Percentiles rank a stretch among this genome's conserved stretches.
phyloP scores from a whole-genome alignment of 192 early-diverging fungal species.

The Podila clonocystis region DNA sequence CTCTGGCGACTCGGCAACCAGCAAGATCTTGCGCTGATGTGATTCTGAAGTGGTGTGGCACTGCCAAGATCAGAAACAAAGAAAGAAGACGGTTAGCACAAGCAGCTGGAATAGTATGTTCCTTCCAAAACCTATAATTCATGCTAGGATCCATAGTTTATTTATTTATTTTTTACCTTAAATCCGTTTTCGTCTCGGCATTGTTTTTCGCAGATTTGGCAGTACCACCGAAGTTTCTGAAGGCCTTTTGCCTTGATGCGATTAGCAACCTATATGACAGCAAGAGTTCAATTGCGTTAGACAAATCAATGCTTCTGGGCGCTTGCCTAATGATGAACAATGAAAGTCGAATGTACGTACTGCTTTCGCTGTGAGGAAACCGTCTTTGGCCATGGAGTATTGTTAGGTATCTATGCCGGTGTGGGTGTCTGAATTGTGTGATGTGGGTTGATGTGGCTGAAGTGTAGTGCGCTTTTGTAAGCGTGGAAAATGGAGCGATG shows the following conservation, averaged over 20 bases:
- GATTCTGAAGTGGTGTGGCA: conserved; percentile 90
- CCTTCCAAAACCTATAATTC: not conserved
- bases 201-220: conserved; percentile 92
- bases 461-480: no score
- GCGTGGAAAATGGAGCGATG: not conserved
- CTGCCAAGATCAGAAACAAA: not conserved
- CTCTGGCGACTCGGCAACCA: conserved; percentile 84
- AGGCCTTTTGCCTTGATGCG: conserved; percentile 93
- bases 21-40: conserved; percentile 90
- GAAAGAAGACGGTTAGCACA: not conserved
- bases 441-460: not conserved
- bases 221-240: conserved; percentile 90
- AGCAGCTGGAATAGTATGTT: not conserved
- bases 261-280: conserved; percentile 71
- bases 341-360: conserved; percentile 11
- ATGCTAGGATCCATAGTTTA: not conserved
- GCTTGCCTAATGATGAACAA: not conserved
- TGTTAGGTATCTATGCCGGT: not conserved
- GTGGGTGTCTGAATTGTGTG: not conserved
- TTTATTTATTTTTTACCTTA: conserved; percentile 58
- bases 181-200: conserved; percentile 97
- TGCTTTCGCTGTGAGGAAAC: conserved; percentile 85
- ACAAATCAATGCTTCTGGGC: not conserved
- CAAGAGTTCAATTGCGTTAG: not conserved
- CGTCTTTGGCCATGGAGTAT: conserved; percentile 69